phyloP scores from a whole-genome alignment of 305 asterid species.

The Fraxinus baroniana region DNA sequence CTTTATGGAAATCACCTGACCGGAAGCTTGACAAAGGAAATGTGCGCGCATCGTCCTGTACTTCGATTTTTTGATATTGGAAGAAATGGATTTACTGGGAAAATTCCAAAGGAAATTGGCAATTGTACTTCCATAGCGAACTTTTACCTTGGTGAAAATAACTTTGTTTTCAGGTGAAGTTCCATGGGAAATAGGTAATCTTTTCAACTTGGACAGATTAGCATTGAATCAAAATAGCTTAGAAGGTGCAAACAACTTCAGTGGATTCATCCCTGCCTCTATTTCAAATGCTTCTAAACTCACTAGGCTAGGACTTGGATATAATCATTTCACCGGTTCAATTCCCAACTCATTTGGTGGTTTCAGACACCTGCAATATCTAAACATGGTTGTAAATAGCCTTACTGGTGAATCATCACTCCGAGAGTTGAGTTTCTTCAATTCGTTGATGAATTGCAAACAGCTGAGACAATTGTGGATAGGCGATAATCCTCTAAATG shows the following conservation, averaged over 20 bases:
- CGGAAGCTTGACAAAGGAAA: constrained; percentile 25
- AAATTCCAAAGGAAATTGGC: constrained; percentile 37
- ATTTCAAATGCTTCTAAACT: constrained; percentile 42
- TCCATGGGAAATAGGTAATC: constrained; percentile 36
- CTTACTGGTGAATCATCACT: constrained; percentile 23
- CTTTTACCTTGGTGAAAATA: constrained; percentile 32
- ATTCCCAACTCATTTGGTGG: constrained; percentile 37
- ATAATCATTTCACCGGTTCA: constrained; percentile 30
- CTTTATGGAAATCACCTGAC: constrained; percentile 27
- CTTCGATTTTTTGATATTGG: constrained; percentile 29
- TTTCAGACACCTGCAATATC: constrained; percentile 23
- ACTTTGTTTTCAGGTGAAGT: constrained; percentile 29
- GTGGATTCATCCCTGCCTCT: constrained; percentile 34
- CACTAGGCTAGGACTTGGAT: constrained; percentile 21
- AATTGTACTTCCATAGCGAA: constrained; percentile 35
- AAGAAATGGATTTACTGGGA: constrained; percentile 31
- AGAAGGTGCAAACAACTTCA: constrained; percentile 33
- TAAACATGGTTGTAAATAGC: constrained; percentile 18
- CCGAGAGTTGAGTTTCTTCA: constrained; percentile 24
- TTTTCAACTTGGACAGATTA: constrained; percentile 29
- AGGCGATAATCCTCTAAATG: constrained; percentile 32
- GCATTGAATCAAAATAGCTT: constrained; percentile 23
- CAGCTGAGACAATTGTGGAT: constrained; percentile 13
- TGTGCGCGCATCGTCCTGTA: constrained; percentile 34
- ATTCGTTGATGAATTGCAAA: constrained; percentile 39